phyloP scores from a whole-genome alignment of 352 stramenopile genomes.

The Globisporangium recalcitrans region DNA sequence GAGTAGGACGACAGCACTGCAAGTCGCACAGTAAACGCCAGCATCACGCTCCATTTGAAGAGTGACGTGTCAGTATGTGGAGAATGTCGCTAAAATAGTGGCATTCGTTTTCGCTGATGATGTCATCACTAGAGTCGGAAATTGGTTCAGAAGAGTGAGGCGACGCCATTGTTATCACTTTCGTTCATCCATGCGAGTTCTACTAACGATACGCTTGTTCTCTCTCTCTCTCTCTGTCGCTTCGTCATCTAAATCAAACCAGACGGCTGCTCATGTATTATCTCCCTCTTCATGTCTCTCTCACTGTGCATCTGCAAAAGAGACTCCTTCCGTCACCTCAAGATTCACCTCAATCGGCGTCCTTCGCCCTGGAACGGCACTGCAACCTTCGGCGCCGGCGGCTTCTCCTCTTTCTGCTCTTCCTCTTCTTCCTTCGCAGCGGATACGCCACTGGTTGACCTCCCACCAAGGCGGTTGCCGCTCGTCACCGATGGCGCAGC shows the following conservation, averaged over 20 bases:
- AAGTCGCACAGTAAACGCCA: background rate
- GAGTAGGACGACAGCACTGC: background rate
- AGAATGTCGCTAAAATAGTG: background rate
- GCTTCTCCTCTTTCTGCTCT: slow-evolving; percentile 29
- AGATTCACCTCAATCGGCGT: slow-evolving; percentile 43
- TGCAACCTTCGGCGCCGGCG: slow-evolving; percentile 24
- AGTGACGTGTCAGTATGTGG: background rate
- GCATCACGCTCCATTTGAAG: background rate
- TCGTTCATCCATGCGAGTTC: background rate
- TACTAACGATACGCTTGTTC: background rate
- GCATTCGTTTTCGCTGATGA: background rate
- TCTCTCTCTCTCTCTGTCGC: background rate
- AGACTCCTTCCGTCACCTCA: background rate
- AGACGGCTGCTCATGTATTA: background rate
- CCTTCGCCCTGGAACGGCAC: slow-evolving; percentile 68
- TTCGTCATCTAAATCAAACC: background rate
- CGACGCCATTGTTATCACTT: background rate
- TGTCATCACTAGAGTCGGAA: background rate
- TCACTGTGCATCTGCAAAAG: background rate
- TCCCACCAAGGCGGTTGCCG: slow-evolving; percentile 20
- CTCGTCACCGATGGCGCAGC: slow-evolving; percentile 13
- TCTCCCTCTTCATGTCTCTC: background rate
- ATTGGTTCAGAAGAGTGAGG: background rate
- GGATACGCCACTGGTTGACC: slow-evolving; percentile 16
- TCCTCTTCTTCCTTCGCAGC: slow-evolving; percentile 32